Conservation (phyloP, 2,329 filamentous ascomycete species). For the Rhexocercosporidium sp. region DNA sequence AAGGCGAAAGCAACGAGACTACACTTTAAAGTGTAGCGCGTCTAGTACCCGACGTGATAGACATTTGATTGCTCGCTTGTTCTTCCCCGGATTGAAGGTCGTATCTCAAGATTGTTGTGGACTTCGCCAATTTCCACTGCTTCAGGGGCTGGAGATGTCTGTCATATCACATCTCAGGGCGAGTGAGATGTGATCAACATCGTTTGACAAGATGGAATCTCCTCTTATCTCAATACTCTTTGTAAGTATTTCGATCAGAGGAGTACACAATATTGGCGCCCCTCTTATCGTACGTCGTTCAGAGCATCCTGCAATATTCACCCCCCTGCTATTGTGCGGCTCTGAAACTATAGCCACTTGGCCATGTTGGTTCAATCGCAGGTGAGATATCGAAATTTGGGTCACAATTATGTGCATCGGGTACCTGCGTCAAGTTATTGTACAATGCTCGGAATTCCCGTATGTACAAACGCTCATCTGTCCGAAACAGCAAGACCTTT, state of each 20-base stretch:
- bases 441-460: neutral
- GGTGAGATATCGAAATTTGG: neutral
- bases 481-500: constrained; percentile 18
- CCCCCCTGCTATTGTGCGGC: too few relatives aligned
- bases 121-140: neutral
- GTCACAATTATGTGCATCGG: neutral
- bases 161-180: neutral
- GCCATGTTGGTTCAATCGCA: neutral
- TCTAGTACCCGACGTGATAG: neutral
- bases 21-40: too few relatives aligned
- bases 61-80: neutral
- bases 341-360: neutral
- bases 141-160: neutral
- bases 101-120: neutral
- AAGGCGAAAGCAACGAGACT: neutral
- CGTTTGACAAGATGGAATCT: neutral
- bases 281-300: too few relatives aligned
- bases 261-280: too few relatives aligned
- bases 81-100: neutral
- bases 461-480: neutral
- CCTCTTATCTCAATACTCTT: neutral
- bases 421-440: neutral
- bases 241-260: too few relatives aligned
- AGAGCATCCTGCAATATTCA: too few relatives aligned
- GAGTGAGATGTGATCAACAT: neutral